phyloP scores from a whole-genome alignment of 805 yeast species.

The Candida silvicultrix region DNA sequence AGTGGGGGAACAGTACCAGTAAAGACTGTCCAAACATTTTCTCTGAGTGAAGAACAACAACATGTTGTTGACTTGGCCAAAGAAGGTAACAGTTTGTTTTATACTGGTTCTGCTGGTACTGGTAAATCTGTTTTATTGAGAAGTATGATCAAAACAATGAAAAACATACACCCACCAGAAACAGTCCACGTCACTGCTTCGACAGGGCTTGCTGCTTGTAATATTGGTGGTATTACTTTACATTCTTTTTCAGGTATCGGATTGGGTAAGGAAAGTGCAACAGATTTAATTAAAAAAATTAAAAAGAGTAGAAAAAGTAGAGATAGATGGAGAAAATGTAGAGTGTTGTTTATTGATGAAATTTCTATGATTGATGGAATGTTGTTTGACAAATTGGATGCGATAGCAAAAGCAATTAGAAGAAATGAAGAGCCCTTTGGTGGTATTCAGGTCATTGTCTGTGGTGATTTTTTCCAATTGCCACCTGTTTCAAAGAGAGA shows the following conservation, averaged over 20 bases:
- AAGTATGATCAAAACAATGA: conserved; percentile 50
- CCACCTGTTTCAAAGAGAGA: conserved; percentile 56
- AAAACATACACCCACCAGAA: conserved; percentile 36
- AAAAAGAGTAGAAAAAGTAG: conserved; percentile 42
- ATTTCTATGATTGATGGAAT: conserved; percentile 75
- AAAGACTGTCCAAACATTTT: conserved; percentile 22
- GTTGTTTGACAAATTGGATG: conserved; percentile 56
- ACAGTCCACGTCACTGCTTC: conserved; percentile 76
- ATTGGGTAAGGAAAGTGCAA: conserved; percentile 49
- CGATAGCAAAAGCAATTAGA: conserved; percentile 48
- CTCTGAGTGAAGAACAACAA: conserved; percentile 55
- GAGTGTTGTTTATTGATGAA: conserved; percentile 70
- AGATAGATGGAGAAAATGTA: conserved; percentile 47
- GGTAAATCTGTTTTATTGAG: conserved; percentile 88
- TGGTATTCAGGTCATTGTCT: conserved; percentile 67
- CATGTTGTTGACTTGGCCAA: conserved; percentile 59
- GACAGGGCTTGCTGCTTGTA: conserved; percentile 79
- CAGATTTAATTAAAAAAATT: conserved; percentile 43
- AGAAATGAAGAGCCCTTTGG: conserved; percentile 57
- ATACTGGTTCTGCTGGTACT: conserved; percentile 98
- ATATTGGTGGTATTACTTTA: conserved; percentile 72
- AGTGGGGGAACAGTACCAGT: not conserved
- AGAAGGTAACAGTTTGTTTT: conserved; percentile 66
- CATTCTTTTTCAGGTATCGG: conserved; percentile 80
- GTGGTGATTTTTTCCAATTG: conserved; percentile 79